Conservation (phyloP, 345 rosid species). For the Camelina laxa region DNA sequence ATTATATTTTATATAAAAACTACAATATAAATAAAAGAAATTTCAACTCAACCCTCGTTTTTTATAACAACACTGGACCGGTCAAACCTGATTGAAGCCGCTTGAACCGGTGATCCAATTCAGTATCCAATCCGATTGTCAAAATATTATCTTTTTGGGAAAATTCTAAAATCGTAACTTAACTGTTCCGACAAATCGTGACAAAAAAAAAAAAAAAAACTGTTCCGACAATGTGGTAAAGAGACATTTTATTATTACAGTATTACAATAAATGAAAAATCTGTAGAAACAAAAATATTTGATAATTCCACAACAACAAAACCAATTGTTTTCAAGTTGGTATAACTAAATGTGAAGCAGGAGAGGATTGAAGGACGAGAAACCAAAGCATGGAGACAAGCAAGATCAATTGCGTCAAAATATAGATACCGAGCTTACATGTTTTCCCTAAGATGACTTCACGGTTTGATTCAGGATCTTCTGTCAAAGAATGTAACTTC, state of each 20-base stretch:
- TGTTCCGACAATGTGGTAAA: not conserved
- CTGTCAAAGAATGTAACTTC: slow-evolving; percentile 42
- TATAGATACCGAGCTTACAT: slow-evolving; percentile 54
- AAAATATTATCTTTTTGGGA: too few species aligned
- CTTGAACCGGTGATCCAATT: too few species aligned
- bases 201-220: too few species aligned
- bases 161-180: not conserved
- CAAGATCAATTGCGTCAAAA: slow-evolving; percentile 61
- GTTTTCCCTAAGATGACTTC: slow-evolving; percentile 50
- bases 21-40: too few species aligned
- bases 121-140: too few species aligned
- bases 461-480: slow-evolving; percentile 49
- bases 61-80: too few species aligned
- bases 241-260: too few species aligned
- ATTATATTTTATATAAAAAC: too few species aligned
- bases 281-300: slow-evolving; percentile 22
- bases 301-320: slow-evolving; percentile 28
- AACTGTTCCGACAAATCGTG: too few species aligned
- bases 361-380: slow-evolving; percentile 48
- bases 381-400: slow-evolving; percentile 58
- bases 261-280: slow-evolving; percentile 15
- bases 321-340: slow-evolving; percentile 52
- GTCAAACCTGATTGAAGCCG: too few species aligned
- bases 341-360: slow-evolving; percentile 50
- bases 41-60: too few species aligned